Base-by-base conservation (phyloP, 306 rosid species). In the Vicia villosa region DNA sequence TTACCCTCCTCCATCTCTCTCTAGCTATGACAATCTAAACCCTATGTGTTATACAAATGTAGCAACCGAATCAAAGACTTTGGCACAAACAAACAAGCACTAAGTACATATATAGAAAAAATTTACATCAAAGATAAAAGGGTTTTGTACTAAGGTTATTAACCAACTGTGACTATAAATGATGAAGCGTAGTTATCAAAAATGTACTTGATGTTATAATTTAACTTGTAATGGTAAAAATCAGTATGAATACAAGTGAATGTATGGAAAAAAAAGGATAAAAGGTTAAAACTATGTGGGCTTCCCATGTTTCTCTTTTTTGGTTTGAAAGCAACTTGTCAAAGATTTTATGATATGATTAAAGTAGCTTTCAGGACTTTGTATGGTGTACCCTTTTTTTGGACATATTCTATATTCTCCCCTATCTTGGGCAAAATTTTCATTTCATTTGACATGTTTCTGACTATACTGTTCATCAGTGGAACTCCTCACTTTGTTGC, bases 291-390 rank as follows among this genome's bases (percentile, higher is more conserved):
- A 28, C 62, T 41, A 45, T 50, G 69, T 50, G 51, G 76, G 69
- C 22, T 59, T 78, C 21, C 14, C 10, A n/a, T 70, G 70, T 38
- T 50, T 20, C 55, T 10, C 64, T 30, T 64, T 75, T 75, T 56
- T 75, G 14, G 60, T 64, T 11, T 24, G 84, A 76, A 80, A 80
- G 81, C 42, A 70, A 80, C 84, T 17, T 66, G 71, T 70, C 84
- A 72, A 61, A 65, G 70, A 66, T 80, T 80, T 60, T 21, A 49
- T 76, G 76, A 65, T 59, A 59, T 66, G 81, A 80, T 80, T 80
- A 80, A 80, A 80, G 84, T 40, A 60, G 51, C 8, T 75, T 71
- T 76, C 68, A 66, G 46, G 63, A 49, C 56, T 74, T 80, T 62
- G 46, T 67, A 65, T 26, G 66, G 42, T 70, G 78, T 34, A 49